Conservation (phyloP, 1,284 basidiomycete genomes). For the Trichosporon sp. region DNA sequence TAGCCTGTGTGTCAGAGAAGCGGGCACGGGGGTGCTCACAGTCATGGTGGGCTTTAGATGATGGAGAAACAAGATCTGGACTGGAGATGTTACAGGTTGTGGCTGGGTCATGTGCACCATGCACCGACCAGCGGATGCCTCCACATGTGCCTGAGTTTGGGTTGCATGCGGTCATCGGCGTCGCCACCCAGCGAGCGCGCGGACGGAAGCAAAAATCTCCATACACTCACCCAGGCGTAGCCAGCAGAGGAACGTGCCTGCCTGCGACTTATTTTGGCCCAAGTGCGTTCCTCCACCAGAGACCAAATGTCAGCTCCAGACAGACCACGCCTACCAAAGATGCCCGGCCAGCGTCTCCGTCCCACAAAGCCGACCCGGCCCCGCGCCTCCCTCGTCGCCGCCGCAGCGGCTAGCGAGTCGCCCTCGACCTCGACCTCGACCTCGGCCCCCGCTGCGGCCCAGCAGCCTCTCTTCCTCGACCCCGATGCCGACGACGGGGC, state of each 20-base stretch:
- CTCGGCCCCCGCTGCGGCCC: not conserved
- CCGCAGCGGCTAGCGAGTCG: slow-evolving; percentile 18
- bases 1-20: slow-evolving; percentile 6
- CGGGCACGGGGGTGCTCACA: not conserved
- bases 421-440: not conserved
- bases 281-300: not conserved
- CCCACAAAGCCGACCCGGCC: not conserved
- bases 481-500: not conserved
- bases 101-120: not conserved
- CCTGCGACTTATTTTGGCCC: slow-evolving; percentile 7
- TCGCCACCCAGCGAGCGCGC: not conserved
- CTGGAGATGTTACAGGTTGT: not conserved
- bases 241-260: not conserved
- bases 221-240: not conserved
- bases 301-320: not conserved
- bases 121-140: not conserved
- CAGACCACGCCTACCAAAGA: slow-evolving; percentile 28
- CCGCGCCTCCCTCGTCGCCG: slow-evolving; percentile 26
- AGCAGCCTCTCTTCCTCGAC: not conserved
- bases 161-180: slow-evolving; percentile 5
- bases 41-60: slow-evolving; percentile 8
- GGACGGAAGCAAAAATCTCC: slow-evolving; percentile 6
- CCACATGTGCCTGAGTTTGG: not conserved
- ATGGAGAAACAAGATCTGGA: not conserved
- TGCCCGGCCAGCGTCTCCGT: slow-evolving; percentile 25